phyloP scores from a whole-genome alignment of 2,329 filamentous ascomycete species.

The Microcyclospora pomicola region DNA sequence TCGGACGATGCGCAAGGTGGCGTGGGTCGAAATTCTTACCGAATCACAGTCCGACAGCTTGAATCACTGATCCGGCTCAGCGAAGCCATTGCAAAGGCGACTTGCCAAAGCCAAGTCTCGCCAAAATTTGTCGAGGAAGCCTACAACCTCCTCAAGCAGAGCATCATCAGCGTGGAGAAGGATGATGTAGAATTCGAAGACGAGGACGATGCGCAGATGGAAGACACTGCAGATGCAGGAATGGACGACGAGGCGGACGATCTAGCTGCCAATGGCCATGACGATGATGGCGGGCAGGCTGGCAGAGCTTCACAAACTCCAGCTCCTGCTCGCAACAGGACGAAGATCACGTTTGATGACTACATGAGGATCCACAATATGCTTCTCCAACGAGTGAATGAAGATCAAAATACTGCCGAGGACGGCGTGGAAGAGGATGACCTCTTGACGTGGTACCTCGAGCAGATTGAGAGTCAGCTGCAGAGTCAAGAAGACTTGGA shows the following conservation, averaged over 20 bases:
- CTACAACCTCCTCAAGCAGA: constrained; percentile 78
- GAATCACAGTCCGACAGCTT: constrained; percentile 90
- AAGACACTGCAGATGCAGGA: constrained; percentile 35
- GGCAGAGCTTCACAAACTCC: constrained; percentile 29
- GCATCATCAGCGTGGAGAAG: constrained; percentile 95
- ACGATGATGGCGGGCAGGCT: constrained; percentile 24
- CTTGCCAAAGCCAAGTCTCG: constrained; percentile 83
- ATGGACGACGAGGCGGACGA: constrained; percentile 33
- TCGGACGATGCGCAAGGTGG: constrained; percentile 89
- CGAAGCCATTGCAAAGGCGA: constrained; percentile 96
- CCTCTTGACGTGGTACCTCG: constrained; percentile 78
- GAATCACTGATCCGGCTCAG: constrained; percentile 91
- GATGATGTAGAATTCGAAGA: constrained; percentile 93
- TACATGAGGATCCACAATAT: constrained; percentile 83
- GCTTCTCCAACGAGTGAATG: constrained; percentile 68
- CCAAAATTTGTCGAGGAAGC: constrained; percentile 80
- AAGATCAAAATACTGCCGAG: constrained; percentile 60
- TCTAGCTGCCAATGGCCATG: constrained; percentile 34
- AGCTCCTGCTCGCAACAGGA: constrained; percentile 42
- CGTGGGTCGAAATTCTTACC: constrained; percentile 86
- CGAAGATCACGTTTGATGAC: constrained; percentile 89
- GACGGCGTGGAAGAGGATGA: constrained; percentile 78
- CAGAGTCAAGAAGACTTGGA: constrained; percentile 69
- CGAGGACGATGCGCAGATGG: constrained; percentile 36
- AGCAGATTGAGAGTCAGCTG: constrained; percentile 75